Conservation (phyloP, 129 eudicot genomes). For the Sambucus nigra region DNA sequence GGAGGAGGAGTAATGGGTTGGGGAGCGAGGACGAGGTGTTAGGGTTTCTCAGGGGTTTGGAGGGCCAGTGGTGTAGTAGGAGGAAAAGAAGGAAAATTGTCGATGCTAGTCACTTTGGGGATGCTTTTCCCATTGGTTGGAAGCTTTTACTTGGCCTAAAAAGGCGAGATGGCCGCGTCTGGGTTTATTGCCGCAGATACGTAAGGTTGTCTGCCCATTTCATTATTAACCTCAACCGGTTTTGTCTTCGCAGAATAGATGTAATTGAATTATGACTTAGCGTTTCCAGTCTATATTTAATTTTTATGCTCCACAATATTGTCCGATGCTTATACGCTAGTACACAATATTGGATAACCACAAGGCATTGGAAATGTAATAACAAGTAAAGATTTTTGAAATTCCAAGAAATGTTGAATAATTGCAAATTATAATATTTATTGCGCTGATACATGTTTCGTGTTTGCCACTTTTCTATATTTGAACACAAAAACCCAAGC, state of each 20-base stretch:
- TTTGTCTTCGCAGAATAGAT: background rate
- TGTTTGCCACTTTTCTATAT: no score
- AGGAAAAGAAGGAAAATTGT: constrained; percentile 54
- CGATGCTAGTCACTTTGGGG: constrained; percentile 35
- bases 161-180: constrained; percentile 31
- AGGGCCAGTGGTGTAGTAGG: constrained; percentile 59
- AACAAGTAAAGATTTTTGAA: no score
- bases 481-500: no score
- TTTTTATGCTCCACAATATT: no score
- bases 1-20: constrained; percentile 30
- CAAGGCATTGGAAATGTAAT: no score
- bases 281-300: no score
- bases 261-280: no score
- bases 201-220: constrained; percentile 27
- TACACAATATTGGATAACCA: no score
- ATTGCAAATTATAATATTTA: no score
- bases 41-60: constrained; percentile 33
- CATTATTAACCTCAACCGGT: background rate
- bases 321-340: no score
- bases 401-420: no score
- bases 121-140: constrained; percentile 47
- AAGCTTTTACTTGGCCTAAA: constrained; percentile 41
- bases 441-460: no score
- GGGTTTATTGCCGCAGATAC: constrained; percentile 36
- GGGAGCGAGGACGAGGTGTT: constrained; percentile 32